Percentiles rank a stretch among this genome's conserved stretches.
These are phyloP conservation scores for Solanum gracilifrons DNA, from an alignment of 257 asterid species.

Conservation along the genomic window DNA sequence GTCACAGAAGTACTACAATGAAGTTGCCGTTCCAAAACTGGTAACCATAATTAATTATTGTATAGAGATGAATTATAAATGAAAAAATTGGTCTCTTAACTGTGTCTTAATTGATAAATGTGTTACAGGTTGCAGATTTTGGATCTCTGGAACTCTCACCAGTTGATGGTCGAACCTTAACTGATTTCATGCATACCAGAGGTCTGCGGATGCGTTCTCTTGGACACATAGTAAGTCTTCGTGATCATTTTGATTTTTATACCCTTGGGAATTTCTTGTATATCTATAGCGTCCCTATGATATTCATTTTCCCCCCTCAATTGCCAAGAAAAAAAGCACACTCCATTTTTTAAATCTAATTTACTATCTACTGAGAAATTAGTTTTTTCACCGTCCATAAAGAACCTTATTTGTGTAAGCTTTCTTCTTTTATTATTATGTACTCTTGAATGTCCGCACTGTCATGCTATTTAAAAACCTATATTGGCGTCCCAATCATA, in stretches of 20 bases:
- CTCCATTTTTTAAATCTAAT: not conserved
- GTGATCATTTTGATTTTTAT: not conserved
- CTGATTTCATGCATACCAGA: constrained; percentile 98
- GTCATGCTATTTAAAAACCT: not conserved
- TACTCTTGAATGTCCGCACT: not conserved
- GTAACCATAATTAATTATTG: constrained; percentile 19
- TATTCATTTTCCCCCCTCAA: not conserved
- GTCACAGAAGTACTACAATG: constrained; percentile 65
- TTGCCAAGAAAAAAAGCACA: not conserved
- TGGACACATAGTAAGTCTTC: constrained; percentile 82
- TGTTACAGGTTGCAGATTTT: constrained; percentile 81
- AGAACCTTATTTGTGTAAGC: not conserved
- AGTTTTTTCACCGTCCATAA: not conserved
- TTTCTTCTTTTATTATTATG: not conserved
- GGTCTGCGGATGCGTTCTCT: constrained; percentile 97
- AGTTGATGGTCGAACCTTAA: constrained; percentile 89
- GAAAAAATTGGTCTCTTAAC: not conserved
- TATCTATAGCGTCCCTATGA: not conserved
- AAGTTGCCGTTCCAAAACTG: constrained; percentile 93
- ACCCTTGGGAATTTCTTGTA: not conserved
- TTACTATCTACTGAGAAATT: not conserved
- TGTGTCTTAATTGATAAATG: constrained; percentile 9
- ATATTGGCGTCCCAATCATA: not conserved
- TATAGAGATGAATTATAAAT: not conserved
- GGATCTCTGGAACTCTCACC: constrained; percentile 98